A percentile compares a stretch with the other conserved stretches of the same genome.
Evolutionary conservation across 768 basidiomycete species (phyloP).

Genomic region (Boletus reticulatus): DNA sequence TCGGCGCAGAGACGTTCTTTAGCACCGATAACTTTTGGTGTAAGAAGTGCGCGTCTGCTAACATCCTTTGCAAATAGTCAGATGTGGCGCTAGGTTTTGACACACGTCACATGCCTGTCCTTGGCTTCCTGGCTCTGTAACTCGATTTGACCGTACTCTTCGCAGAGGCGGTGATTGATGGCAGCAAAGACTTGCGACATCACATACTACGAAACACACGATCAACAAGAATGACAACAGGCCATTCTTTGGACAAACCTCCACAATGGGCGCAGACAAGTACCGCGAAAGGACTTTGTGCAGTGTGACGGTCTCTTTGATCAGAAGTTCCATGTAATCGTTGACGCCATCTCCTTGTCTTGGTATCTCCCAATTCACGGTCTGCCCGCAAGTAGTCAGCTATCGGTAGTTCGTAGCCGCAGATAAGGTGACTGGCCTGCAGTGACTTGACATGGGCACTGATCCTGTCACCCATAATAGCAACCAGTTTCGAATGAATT

Average conservation of each 20-base stretch:
- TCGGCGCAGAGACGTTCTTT: slow-evolving; percentile 69
- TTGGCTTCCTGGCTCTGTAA: slow-evolving; percentile 83
- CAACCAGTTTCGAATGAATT: slow-evolving; percentile 95
- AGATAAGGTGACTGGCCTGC: slow-evolving; percentile 47
- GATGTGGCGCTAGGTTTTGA: slow-evolving; percentile 6
- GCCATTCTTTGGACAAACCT: slow-evolving; percentile 46
- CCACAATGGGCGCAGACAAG: slow-evolving; percentile 72
- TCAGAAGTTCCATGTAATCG: slow-evolving; percentile 89
- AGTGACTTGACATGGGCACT: slow-evolving; percentile 81
- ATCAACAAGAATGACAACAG: slow-evolving; percentile 12
- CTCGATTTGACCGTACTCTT: slow-evolving; percentile 82
- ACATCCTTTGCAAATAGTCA: slow-evolving; percentile 50
- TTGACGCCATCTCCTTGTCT: slow-evolving; percentile 65
- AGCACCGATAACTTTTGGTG: slow-evolving; percentile 73
- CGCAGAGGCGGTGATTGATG: slow-evolving; percentile 86
- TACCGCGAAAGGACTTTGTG: slow-evolving; percentile 96
- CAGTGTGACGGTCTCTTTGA: slow-evolving; percentile 92
- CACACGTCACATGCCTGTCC: slow-evolving; percentile 53
- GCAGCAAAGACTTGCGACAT: slow-evolving; percentile 95
- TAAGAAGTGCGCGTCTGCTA: slow-evolving; percentile 76
- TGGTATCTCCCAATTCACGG: slow-evolving; percentile 73
- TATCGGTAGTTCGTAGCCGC: neutral
- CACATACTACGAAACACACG: slow-evolving; percentile 57
- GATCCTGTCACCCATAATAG: slow-evolving; percentile 96
- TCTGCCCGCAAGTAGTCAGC: slow-evolving; percentile 39